Evolutionary conservation across 768 basidiomycete species (phyloP).

Genomic region (Russula lepida): DNA sequence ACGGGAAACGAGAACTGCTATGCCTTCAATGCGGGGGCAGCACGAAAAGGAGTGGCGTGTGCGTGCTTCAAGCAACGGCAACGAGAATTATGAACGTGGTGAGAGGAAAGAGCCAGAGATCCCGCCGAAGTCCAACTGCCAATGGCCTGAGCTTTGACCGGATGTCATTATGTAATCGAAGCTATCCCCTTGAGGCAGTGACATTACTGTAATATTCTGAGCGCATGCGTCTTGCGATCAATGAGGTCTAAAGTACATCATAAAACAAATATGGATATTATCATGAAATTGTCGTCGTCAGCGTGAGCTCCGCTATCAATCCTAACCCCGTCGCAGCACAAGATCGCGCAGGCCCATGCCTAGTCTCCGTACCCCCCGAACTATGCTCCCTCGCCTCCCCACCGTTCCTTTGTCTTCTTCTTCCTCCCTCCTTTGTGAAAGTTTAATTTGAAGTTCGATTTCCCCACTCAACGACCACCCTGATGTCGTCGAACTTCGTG

Average conservation of each 20-base stretch:
- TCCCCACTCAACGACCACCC: constrained; percentile 21
- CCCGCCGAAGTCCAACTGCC: neutral
- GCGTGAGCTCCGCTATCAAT: neutral
- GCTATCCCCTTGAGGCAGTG: too few relatives aligned
- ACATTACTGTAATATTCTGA: too few relatives aligned
- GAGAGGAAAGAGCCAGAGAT: neutral
- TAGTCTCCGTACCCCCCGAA: constrained; percentile 7
- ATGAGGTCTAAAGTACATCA: too few relatives aligned
- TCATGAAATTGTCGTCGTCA: neutral
- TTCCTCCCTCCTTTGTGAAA: constrained; percentile 15
- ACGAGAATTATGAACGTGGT: neutral
- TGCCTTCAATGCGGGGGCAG: neutral
- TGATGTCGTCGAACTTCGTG: constrained; percentile 12
- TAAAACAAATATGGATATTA: neutral
- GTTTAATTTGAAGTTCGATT: constrained; percentile 18
- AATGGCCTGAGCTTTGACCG: neutral
- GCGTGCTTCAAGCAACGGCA: constrained; percentile 7
- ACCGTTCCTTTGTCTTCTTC: constrained; percentile 4
- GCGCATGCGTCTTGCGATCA: too few relatives aligned
- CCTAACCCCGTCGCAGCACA: constrained; percentile 7
- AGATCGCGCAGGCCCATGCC: constrained; percentile 13
- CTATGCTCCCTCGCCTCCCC: constrained; percentile 12
- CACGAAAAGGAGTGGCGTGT: neutral
- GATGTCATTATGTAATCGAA: neutral
- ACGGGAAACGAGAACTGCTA: neutral